Conservation (phyloP, 768 basidiomycete species). For the Suillus subluteus region DNA sequence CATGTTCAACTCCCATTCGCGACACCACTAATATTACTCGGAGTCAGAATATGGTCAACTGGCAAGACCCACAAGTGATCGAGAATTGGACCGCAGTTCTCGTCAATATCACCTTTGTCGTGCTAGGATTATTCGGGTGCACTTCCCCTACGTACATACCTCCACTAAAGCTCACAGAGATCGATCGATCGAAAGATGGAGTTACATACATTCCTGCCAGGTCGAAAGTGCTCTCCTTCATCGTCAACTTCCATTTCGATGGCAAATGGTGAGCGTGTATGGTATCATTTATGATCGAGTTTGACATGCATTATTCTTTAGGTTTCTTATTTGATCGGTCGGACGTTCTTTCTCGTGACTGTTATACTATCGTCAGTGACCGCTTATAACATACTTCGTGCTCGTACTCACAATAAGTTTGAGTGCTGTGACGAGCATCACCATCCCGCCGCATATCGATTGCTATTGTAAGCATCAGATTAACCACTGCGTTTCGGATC, state of each 20-base stretch:
- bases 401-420: constrained; percentile 9
- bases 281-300: not conserved
- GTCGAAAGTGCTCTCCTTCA: constrained; percentile 28
- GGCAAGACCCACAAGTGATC: constrained; percentile 20
- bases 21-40: too few relatives aligned
- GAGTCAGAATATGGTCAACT: constrained; percentile 22
- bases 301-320: constrained; percentile 6
- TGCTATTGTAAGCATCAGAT: constrained; percentile 24
- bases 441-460: not conserved
- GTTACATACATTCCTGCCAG: constrained; percentile 21
- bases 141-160: not conserved
- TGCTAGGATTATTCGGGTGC: constrained; percentile 26
- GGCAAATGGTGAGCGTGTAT: constrained; percentile 25
- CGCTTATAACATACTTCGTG: not conserved
- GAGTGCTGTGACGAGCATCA: not conserved
- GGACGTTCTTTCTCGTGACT: constrained; percentile 19
- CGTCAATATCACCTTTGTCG: constrained; percentile 13
- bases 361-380: constrained; percentile 23
- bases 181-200: constrained; percentile 22
- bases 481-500: not conserved
- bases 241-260: constrained; percentile 26
- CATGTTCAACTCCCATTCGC: not conserved
- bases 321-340: constrained; percentile 31
- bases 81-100: not conserved
- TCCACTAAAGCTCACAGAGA: not conserved